Base-by-base conservation (phyloP, 2,329 filamentous ascomycete genomes). In the Neonectria punicea region DNA sequence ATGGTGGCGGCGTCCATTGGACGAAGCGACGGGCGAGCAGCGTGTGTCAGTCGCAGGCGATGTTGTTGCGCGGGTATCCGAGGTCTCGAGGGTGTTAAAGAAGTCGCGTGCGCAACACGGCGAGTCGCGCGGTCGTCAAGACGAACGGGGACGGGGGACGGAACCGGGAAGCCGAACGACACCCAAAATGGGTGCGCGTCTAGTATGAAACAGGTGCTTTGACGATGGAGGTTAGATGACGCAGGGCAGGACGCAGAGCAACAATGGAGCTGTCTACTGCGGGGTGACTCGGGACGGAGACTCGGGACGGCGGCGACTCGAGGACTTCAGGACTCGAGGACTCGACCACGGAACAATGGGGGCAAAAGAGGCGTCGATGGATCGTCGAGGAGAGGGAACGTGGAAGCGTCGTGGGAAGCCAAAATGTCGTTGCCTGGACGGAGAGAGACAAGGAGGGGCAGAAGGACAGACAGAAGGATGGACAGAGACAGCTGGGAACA, bases 1-100 rank as follows among this genome's bases (percentile, higher is more conserved):
- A 89, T 82, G 74, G 85, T 83, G 67, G 84, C 82, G 69, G 86
- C 82, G 76, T 90, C 86, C 88, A 91, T 91, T 70, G 70, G 67
- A 59, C 59, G 55, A 36, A 39, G 54, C 43, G 55, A 58, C 49
- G 51, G 30, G 39, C 34, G 50, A 58, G 61, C 46, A 49, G 59
- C 53, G 58, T 58, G 54, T 51, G 28, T 60, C 55, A 58, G 39
- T 47, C 54, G 53, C 55, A 49, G 54, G 18, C 14, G 47, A 43
- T 47, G 43, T 50, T 57, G 36, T 53, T 58, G 68, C 47, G 58
- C 63, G 61, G 63, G 61, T 56, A 65, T 71, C 47, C 58, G 43
- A 50, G 44, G 51, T 53, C 59, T 49, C 13, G 53, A 59, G 53
- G 36, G 60, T 68, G 53, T 66, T 61, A 30, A 60, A 63, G 62